These are phyloP conservation scores for Phytomonas sp. DNA, from an alignment of 208 protist species.

Conservation along the genomic window DNA sequence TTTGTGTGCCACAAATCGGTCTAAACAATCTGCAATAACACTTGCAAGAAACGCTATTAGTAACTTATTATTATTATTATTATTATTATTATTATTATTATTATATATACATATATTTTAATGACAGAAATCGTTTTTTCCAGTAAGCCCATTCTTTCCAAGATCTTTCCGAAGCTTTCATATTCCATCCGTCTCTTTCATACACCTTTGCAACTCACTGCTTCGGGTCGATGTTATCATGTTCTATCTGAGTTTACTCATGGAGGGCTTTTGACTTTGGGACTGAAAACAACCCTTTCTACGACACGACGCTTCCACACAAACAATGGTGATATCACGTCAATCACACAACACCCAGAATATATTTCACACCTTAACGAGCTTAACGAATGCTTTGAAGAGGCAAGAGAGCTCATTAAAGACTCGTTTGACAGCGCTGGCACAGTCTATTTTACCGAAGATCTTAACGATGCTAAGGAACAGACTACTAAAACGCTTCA, in stretches of 20 bases:
- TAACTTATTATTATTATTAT: conserved; percentile 3
- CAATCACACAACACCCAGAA: not conserved
- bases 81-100: conserved; percentile 4
- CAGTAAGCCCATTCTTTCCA: not conserved
- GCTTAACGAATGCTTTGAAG: conserved; percentile 49
- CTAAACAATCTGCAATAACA: not conserved
- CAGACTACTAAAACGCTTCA: conserved; percentile 43
- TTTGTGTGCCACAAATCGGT: not conserved
- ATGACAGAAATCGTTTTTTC: not conserved
- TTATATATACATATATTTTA: conserved; percentile 8
- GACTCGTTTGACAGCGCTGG: conserved; percentile 60
- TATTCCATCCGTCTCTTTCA: not conserved
- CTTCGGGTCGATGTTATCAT: not conserved
- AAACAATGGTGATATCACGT: not conserved
- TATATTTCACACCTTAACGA: conserved; percentile 25
- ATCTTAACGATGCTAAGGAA: conserved; percentile 51
- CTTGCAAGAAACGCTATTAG: not conserved
- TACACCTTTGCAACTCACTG: not conserved
- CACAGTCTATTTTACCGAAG: conserved; percentile 58
- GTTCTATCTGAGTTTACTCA: not conserved
- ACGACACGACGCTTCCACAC: not conserved
- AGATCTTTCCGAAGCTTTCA: not conserved
- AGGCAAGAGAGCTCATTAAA: conserved; percentile 54
- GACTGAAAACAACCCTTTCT: not conserved
- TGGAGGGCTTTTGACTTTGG: not conserved